A percentile compares a stretch with the other conserved stretches of the same genome.
These are phyloP conservation scores for Aspergillus sp. DNA, from an alignment of 2,329 filamentous ascomycete species.

Conservation along the genomic window DNA sequence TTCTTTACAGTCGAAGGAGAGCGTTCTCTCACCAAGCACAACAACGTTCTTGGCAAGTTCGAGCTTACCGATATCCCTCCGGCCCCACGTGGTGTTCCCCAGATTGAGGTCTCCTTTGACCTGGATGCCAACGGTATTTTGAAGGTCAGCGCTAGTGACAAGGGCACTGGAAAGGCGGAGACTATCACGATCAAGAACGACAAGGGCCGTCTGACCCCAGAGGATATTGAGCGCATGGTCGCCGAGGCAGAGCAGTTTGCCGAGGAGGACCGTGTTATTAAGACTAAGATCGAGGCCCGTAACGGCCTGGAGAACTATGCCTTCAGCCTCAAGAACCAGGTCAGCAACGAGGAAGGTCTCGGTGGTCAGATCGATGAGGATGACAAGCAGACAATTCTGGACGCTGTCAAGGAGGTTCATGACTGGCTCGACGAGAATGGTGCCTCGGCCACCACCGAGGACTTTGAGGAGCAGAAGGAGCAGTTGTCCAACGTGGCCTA, in stretches of 20 bases:
- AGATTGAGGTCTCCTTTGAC: constrained; percentile 98
- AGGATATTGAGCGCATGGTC: constrained; percentile 99
- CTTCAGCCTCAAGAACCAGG: constrained; percentile 98
- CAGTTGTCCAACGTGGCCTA: constrained; percentile 96
- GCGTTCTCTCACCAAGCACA: constrained; percentile 90
- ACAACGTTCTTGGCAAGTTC: constrained; percentile 97
- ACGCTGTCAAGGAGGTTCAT: constrained; percentile 93
- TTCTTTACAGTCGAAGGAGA: constrained; percentile 68
- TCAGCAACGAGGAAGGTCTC: constrained; percentile 93
- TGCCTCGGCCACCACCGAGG: constrained; percentile 78
- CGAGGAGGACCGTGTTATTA: constrained; percentile 98
- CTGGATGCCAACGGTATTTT: constrained; percentile 98
- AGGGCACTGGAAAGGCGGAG: constrained; percentile 96
- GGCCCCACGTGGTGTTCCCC: constrained; percentile 91
- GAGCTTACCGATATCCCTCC: constrained; percentile 95
- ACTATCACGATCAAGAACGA: constrained; percentile 99
- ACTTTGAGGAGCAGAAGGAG: constrained; percentile 99
- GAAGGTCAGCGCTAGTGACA: constrained; percentile 92
- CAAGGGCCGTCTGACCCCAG: constrained; percentile 92
- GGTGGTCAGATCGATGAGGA: constrained; percentile 98
- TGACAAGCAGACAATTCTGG: constrained; percentile 94
- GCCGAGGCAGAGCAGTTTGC: constrained; percentile 97
- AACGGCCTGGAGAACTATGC: constrained; percentile 99
- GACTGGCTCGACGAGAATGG: constrained; percentile 98
- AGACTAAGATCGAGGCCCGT: constrained; percentile 93